phyloP scores from a whole-genome alignment of 805 yeast genomes.

The Starmerella apis region DNA sequence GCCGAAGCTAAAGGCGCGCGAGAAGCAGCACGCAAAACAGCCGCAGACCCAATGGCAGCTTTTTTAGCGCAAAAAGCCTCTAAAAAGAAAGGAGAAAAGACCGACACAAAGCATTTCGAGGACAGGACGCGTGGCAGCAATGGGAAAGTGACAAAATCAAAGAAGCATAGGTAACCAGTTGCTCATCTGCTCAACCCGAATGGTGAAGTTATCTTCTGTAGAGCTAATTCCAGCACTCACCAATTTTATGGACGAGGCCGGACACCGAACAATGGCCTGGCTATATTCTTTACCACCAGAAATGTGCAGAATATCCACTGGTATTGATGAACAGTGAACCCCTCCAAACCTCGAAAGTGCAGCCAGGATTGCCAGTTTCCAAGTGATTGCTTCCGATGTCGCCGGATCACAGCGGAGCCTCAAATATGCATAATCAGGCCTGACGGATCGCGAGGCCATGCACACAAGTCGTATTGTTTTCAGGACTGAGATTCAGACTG shows the following conservation, averaged over 20 bases:
- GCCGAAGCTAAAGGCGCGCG: not conserved
- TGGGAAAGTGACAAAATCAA: not conserved
- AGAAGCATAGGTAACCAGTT: slow-evolving; percentile 17
- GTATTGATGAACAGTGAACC: slow-evolving; percentile 27
- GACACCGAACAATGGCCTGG: slow-evolving; percentile 22
- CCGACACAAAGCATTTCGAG: not conserved
- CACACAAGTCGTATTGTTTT: too few species aligned
- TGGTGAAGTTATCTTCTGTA: slow-evolving; percentile 4
- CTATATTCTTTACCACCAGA: not conserved
- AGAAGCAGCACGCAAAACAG: not conserved
- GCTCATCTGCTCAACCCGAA: slow-evolving; percentile 12
- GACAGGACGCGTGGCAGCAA: not conserved
- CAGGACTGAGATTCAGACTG: not conserved
- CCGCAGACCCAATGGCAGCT: slow-evolving; percentile 1
- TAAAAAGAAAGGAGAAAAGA: not conserved
- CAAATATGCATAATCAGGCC: slow-evolving; percentile 31
- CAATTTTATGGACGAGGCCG: slow-evolving; percentile 10
- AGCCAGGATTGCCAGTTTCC: slow-evolving; percentile 26
- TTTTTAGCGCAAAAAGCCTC: not conserved
- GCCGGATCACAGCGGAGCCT: slow-evolving; percentile 22
- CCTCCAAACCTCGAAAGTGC: slow-evolving; percentile 27
- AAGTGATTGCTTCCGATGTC: slow-evolving; percentile 27
- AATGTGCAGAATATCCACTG: slow-evolving; percentile 26
- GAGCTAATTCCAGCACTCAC: slow-evolving; percentile 17
- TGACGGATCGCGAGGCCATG: slow-evolving; percentile 19